Evolutionary conservation across 2,329 filamentous ascomycete genomes (phyloP).

Genomic region (Talaromyces piceae): DNA sequence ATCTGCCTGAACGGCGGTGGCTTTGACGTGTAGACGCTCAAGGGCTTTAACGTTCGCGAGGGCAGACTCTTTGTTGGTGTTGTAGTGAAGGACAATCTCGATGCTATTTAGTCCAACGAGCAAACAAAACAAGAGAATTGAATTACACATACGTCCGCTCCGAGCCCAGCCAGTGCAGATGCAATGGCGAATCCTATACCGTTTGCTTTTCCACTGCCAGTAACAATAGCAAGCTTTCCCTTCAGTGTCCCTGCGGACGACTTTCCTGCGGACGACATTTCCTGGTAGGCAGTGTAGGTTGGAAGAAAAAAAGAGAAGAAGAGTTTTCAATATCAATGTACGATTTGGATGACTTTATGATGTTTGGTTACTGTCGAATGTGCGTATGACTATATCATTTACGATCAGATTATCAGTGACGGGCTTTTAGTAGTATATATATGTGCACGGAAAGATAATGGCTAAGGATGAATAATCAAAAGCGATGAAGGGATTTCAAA

Average conservation of each 20-base stretch:
- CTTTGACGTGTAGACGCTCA: neutral
- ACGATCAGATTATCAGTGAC: neutral
- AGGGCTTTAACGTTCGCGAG: neutral
- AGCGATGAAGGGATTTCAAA: neutral
- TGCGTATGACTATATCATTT: neutral
- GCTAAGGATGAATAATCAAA: neutral
- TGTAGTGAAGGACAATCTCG: slow-evolving; percentile 4
- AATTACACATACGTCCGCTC: neutral
- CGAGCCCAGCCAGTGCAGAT: neutral
- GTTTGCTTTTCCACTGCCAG: neutral
- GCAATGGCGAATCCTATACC: neutral
- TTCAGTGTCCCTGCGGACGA: neutral
- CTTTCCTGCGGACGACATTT: too few relatives aligned
- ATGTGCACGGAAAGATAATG: neutral
- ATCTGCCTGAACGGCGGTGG: neutral
- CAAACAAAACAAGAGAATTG: neutral
- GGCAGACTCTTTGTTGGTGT: neutral
- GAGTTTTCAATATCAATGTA: too few relatives aligned
- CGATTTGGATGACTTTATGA: too few relatives aligned
- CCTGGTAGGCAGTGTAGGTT: too few relatives aligned
- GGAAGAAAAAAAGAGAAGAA: too few relatives aligned
- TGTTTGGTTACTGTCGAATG: too few relatives aligned
- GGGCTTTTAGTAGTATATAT: neutral
- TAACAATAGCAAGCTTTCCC: slow-evolving; percentile 4
- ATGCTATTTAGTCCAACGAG: neutral